These are phyloP conservation scores for Leccinum uliginosum DNA, from an alignment of 768 basidiomycete species.

Conservation along the genomic window DNA sequence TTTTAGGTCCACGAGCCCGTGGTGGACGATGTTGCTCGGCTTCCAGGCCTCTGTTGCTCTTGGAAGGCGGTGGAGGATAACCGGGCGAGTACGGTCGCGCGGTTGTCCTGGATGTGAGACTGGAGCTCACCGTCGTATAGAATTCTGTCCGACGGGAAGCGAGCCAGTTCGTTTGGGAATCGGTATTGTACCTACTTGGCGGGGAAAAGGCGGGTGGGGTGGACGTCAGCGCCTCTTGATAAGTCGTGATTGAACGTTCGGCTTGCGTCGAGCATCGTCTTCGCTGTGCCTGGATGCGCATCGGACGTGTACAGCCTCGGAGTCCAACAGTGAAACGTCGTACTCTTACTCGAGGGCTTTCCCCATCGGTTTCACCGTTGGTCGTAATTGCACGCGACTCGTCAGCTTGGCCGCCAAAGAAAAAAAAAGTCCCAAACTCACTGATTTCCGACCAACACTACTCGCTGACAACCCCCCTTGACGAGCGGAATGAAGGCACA, in stretches of 20 bases:
- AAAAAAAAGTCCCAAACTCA: constrained; percentile 30
- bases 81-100: constrained; percentile 34
- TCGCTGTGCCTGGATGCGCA: constrained; percentile 34
- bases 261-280: constrained; percentile 59
- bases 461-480: constrained; percentile 54
- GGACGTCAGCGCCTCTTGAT: background rate
- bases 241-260: background rate
- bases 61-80: constrained; percentile 43
- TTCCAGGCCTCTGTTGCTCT: constrained; percentile 59
- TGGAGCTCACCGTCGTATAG: constrained; percentile 50
- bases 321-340: constrained; percentile 62
- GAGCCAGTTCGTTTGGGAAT: constrained; percentile 52
- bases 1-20: background rate
- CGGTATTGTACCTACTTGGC: constrained; percentile 61
- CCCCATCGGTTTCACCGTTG: constrained; percentile 57
- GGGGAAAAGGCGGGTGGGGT: background rate
- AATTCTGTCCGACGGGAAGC: constrained; percentile 62
- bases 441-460: constrained; percentile 69
- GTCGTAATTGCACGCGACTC: constrained; percentile 56
- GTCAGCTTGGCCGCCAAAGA: background rate
- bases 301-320: constrained; percentile 45
- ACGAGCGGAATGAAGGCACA: constrained; percentile 63
- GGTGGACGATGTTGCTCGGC: constrained; percentile 40
- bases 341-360: constrained; percentile 54
- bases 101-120: constrained; percentile 42